Evolutionary conservation across 2,329 filamentous ascomycete species (phyloP).

Genomic region (Diaporthe vexans): DNA sequence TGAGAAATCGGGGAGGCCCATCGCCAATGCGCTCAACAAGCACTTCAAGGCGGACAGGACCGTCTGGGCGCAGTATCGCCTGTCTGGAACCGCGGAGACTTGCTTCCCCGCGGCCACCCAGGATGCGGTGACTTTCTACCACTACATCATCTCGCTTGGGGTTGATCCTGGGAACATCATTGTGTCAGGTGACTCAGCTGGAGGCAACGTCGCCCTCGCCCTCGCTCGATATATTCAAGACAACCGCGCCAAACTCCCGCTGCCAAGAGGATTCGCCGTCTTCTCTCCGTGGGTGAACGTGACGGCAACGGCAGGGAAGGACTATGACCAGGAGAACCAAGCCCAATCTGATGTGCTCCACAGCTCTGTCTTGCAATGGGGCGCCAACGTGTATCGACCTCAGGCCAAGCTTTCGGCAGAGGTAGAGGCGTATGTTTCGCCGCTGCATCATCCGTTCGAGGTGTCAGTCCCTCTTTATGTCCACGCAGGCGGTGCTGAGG

Average conservation of each 20-base stretch:
- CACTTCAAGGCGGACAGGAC: constrained; percentile 37
- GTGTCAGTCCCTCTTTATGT: constrained; percentile 44
- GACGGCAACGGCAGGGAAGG: constrained; percentile 2
- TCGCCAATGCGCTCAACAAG: constrained; percentile 34
- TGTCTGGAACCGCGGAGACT: constrained; percentile 33
- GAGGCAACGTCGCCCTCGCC: constrained; percentile 46
- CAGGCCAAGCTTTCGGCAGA: constrained; percentile 34
- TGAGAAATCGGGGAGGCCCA: constrained; percentile 32
- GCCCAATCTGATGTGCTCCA: constrained; percentile 41
- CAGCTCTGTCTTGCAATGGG: constrained; percentile 45
- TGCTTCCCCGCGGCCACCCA: constrained; percentile 45
- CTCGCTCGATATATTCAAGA: constrained; percentile 41
- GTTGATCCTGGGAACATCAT: constrained; percentile 28
- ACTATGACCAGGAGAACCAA: constrained; percentile 9
- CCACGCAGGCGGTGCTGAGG: constrained; percentile 43
- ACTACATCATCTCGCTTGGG: constrained; percentile 31
- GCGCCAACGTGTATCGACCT: constrained; percentile 43
- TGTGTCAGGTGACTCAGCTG: constrained; percentile 40
- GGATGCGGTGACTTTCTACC: constrained; percentile 44
- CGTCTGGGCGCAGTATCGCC: constrained; percentile 44
- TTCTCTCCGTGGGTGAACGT: constrained; percentile 32
- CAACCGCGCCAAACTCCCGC: constrained; percentile 32
- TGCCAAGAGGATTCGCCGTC: constrained; percentile 11
- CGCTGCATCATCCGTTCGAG: constrained; percentile 45
- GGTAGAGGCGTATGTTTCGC: constrained; percentile 43